A percentile compares a stretch with the other conserved stretches of the same genome.
Evolutionary conservation across 1,284 basidiomycete species (phyloP).

Genomic region (Filobasidium uniguttulatum): DNA sequence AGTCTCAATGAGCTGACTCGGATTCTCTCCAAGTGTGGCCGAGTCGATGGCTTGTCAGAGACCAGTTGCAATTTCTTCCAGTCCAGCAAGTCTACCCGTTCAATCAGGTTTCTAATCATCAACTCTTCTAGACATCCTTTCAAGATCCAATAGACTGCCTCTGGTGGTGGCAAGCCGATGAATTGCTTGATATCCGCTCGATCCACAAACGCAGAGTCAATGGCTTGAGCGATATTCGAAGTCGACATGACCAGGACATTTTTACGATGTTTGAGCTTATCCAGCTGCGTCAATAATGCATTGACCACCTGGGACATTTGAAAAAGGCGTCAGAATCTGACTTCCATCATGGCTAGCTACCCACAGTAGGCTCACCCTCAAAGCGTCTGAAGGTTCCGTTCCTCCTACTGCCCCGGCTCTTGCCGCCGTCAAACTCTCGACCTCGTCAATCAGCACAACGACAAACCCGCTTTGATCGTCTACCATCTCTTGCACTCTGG

Average conservation of each 20-base stretch:
- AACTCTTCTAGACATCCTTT: slow-evolving; percentile 69
- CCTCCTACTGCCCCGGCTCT: slow-evolving; percentile 85
- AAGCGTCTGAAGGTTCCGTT: slow-evolving; percentile 87
- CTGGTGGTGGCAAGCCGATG: slow-evolving; percentile 72
- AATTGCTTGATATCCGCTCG: slow-evolving; percentile 95
- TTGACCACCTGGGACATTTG: slow-evolving; percentile 92
- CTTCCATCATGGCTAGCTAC: background rate
- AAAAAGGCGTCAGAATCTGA: background rate
- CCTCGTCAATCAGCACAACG: slow-evolving; percentile 92
- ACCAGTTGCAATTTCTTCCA: slow-evolving; percentile 18
- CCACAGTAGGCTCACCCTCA: slow-evolving; percentile 49
- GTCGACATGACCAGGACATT: slow-evolving; percentile 96
- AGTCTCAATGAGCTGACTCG: background rate
- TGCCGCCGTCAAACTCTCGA: slow-evolving; percentile 88
- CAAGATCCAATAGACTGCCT: slow-evolving; percentile 91
- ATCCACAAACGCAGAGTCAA: slow-evolving; percentile 91
- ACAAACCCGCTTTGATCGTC: slow-evolving; percentile 85
- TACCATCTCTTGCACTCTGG: slow-evolving; percentile 67
- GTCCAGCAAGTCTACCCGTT: slow-evolving; percentile 39
- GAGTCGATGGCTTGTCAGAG: slow-evolving; percentile 3
- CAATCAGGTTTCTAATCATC: slow-evolving; percentile 56
- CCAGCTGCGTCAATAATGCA: slow-evolving; percentile 88
- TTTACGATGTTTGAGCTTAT: slow-evolving; percentile 81
- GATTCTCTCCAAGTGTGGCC: slow-evolving; percentile 13
- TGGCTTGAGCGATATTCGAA: slow-evolving; percentile 85